Conservation (phyloP, 805 yeast species). For the Tetrapisispora pingtungensis region DNA sequence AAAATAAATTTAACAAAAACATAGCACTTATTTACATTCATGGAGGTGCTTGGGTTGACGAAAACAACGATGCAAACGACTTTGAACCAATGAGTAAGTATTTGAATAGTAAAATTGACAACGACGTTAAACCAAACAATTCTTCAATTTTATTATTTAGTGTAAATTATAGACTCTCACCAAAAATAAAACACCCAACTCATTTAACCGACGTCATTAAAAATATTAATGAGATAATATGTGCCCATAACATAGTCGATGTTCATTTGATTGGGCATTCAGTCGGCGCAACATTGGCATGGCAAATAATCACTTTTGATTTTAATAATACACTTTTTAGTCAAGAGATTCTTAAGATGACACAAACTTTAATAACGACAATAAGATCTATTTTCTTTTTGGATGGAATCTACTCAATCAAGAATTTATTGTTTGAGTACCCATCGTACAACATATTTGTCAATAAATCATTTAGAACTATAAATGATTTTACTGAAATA, state of each 20-base stretch:
- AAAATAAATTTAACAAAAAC: too few relatives aligned
- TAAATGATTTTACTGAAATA: background rate
- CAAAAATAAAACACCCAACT: slow-evolving; percentile 49
- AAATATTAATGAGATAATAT: slow-evolving; percentile 30
- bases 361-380: slow-evolving; percentile 5
- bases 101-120: slow-evolving; percentile 8
- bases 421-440: slow-evolving; percentile 45
- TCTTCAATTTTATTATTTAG: slow-evolving; percentile 17
- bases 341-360: background rate
- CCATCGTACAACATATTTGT: slow-evolving; percentile 51
- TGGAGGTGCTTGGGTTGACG: slow-evolving; percentile 88
- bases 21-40: slow-evolving; percentile 47
- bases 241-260: slow-evolving; percentile 18
- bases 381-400: slow-evolving; percentile 31
- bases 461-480: slow-evolving; percentile 41
- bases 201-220: slow-evolving; percentile 47
- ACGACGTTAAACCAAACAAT: background rate
- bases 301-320: slow-evolving; percentile 36
- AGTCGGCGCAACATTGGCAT: slow-evolving; percentile 61
- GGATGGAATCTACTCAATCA: slow-evolving; percentile 63
- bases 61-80: slow-evolving; percentile 49
- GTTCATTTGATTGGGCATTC: slow-evolving; percentile 58
- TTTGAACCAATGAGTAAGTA: slow-evolving; percentile 29
- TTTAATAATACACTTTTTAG: background rate
- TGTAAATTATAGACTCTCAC: slow-evolving; percentile 59